A percentile compares a stretch with the other conserved stretches of the same genome.
Evolutionary conservation across 306 rosid species (phyloP).

Genomic region (Rosa chinensis): DNA sequence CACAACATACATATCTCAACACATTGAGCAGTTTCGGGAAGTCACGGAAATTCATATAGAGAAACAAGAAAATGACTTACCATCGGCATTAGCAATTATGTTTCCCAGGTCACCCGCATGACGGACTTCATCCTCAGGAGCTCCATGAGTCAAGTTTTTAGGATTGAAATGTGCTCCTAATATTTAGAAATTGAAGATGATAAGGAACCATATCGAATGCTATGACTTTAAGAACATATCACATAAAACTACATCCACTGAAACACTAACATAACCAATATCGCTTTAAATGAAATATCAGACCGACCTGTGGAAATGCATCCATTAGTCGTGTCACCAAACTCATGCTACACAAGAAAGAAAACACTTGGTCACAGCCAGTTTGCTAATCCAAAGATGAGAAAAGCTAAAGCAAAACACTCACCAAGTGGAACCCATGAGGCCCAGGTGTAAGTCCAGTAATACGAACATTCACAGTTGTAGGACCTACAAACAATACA

Average conservation of each 20-base stretch:
- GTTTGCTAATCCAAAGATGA: neutral
- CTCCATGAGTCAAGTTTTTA: constrained; percentile 65
- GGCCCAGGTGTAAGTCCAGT: constrained; percentile 84
- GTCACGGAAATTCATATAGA: neutral
- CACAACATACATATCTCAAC: constrained; percentile 9
- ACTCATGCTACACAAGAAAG: constrained; percentile 70
- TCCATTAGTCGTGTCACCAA: constrained; percentile 96
- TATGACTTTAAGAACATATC: constrained; percentile 13
- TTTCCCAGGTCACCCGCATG: constrained; percentile 99
- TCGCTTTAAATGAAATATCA: constrained; percentile 17
- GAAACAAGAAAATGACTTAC: constrained; percentile 33
- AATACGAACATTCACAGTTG: constrained; percentile 73
- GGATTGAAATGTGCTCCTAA: constrained; percentile 95
- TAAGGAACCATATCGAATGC: neutral
- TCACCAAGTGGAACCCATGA: constrained; percentile 91
- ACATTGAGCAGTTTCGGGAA: constrained; percentile 1
- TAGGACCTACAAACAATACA: constrained; percentile 60
- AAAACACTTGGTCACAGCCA: neutral
- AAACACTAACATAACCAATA: neutral
- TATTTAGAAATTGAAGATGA: constrained; percentile 6
- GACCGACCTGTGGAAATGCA: constrained; percentile 83
- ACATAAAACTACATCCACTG: constrained; percentile 15
- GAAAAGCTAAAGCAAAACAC: constrained; percentile 31
- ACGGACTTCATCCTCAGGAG: constrained; percentile 86
- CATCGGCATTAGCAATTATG: constrained; percentile 77